Evolutionary conservation across 495 filamentous ascomycete genomes (phyloP).

Genomic region (Penicillium chermesinum): DNA sequence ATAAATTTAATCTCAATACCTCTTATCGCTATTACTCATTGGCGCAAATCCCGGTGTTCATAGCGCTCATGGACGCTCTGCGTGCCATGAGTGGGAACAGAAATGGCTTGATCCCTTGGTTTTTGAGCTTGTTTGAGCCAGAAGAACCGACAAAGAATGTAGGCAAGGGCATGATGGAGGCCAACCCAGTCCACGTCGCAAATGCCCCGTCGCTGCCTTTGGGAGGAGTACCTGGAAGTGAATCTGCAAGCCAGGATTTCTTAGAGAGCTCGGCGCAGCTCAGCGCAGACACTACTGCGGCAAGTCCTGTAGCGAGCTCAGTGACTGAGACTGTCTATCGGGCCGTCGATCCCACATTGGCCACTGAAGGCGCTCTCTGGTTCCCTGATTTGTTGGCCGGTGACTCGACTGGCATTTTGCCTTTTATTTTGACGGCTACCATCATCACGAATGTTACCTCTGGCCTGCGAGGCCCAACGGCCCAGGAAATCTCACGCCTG

Average conservation of each 20-base stretch:
- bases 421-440: constrained; percentile 45
- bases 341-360: constrained; percentile 51
- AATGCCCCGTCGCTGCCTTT: no score
- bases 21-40: constrained; percentile 43
- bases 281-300: not conserved
- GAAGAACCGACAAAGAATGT: no score
- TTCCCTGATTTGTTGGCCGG: constrained; percentile 67
- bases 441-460: constrained; percentile 33
- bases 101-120: constrained; percentile 47
- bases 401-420: constrained; percentile 66
- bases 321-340: constrained; percentile 13
- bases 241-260: not conserved
- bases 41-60: constrained; percentile 62
- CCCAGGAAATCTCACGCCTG: constrained; percentile 21
- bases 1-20: constrained; percentile 40
- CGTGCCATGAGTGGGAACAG: constrained; percentile 57
- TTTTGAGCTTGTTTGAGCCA: constrained; percentile 19
- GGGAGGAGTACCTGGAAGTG: no score
- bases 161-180: no score
- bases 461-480: constrained; percentile 25
- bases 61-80: constrained; percentile 62
- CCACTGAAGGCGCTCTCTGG: constrained; percentile 72
- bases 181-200: no score
- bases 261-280: not conserved
- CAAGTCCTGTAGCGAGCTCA: not conserved